Evolutionary conservation across 495 filamentous ascomycete species (phyloP).

Genomic region (Tuber indicum): DNA sequence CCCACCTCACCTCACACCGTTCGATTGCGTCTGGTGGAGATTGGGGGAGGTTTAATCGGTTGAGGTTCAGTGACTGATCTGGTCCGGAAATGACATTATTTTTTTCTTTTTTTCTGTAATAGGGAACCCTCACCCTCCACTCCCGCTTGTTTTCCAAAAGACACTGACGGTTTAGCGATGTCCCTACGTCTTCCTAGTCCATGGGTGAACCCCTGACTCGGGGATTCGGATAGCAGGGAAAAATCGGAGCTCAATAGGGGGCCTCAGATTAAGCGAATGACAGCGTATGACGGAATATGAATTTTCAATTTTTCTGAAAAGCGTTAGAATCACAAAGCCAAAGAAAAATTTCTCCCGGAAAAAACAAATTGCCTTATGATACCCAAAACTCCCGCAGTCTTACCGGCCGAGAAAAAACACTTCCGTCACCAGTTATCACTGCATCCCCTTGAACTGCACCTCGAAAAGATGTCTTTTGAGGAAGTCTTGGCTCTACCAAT

Average conservation of each 20-base stretch:
- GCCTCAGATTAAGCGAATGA: neutral
- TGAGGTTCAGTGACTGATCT: neutral
- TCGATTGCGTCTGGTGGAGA: neutral
- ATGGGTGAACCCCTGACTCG: neutral
- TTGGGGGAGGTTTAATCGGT: neutral
- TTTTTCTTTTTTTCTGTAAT: no score
- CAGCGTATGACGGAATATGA: neutral
- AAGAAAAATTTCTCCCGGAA: neutral
- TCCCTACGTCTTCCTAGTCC: neutral
- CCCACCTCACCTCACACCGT: neutral
- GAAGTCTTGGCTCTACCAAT: neutral
- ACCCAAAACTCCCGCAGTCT: neutral
- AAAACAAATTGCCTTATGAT: neutral
- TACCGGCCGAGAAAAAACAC: neutral
- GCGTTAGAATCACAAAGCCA: neutral
- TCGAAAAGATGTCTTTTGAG: neutral
- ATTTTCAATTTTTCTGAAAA: neutral
- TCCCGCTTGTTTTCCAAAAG: neutral
- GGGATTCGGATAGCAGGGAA: neutral
- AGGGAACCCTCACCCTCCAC: neutral
- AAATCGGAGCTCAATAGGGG: neutral
- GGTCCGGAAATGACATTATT: neutral
- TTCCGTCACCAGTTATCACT: slow-evolving; percentile 3
- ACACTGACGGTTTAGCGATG: neutral
- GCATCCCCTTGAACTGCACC: neutral